A percentile compares a stretch with the other conserved stretches of the same genome.
These are phyloP conservation scores for Neodidymelliopsis sp. DNA, from an alignment of 2,329 filamentous ascomycete species.

Conservation along the genomic window DNA sequence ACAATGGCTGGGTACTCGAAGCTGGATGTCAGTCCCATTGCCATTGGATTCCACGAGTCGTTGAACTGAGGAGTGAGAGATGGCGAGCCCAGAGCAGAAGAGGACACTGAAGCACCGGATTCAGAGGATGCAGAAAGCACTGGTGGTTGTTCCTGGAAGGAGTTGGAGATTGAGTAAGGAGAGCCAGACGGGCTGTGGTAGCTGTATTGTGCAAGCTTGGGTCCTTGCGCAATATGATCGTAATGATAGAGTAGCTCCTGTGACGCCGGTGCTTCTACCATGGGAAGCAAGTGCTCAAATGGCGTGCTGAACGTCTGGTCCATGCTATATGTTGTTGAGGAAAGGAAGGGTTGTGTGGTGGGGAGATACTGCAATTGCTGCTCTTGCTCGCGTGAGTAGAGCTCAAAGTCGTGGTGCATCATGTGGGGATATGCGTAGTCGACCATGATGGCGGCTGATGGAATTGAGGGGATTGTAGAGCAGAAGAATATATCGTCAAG, in stretches of 20 bases:
- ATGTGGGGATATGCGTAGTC: slow-evolving; percentile 42
- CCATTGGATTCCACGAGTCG: slow-evolving; percentile 66
- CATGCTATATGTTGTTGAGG: slow-evolving; percentile 38
- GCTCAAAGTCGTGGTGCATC: slow-evolving; percentile 50
- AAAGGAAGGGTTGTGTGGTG: slow-evolving; percentile 38
- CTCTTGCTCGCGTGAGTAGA: slow-evolving; percentile 46
- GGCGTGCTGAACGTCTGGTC: slow-evolving; percentile 48
- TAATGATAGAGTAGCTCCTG: slow-evolving; percentile 50
- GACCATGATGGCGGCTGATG: slow-evolving; percentile 42
- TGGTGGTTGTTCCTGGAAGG: slow-evolving; percentile 57
- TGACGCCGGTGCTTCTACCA: slow-evolving; percentile 39
- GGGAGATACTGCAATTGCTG: slow-evolving; percentile 44
- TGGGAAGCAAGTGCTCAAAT: slow-evolving; percentile 46
- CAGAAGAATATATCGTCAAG: slow-evolving; percentile 22
- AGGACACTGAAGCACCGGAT: slow-evolving; percentile 60
- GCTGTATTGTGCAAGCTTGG: slow-evolving; percentile 48
- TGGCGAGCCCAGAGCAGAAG: slow-evolving; percentile 60
- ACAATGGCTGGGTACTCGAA: slow-evolving; percentile 61
- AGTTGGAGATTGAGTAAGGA: slow-evolving; percentile 54
- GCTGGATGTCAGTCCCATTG: slow-evolving; percentile 66
- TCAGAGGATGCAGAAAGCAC: slow-evolving; percentile 58
- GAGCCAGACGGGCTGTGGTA: slow-evolving; percentile 52
- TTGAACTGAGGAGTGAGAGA: slow-evolving; percentile 68
- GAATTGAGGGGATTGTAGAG: slow-evolving; percentile 12
- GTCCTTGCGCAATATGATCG: slow-evolving; percentile 45